Base-by-base conservation (phyloP, 495 filamentous ascomycete genomes). In the Aspergillus campestris region DNA sequence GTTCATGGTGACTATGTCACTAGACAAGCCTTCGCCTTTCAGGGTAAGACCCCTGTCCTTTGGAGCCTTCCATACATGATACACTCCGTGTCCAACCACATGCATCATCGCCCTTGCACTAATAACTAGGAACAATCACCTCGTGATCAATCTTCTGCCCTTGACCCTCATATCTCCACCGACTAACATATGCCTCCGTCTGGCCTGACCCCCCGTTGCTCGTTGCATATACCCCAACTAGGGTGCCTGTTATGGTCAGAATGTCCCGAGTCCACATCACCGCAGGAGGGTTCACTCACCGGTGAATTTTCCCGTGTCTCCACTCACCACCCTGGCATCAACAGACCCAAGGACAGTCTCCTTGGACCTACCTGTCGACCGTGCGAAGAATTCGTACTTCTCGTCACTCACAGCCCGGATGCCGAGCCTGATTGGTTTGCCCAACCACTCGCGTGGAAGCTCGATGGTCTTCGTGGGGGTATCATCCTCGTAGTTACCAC, bases 141-240 rank as follows among this genome's bases (percentile, higher is more conserved):
- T 42, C 48, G 33, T 41, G 18, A 32, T 51, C 52, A 32, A 55
- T 47, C 48, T 51, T 51, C 45, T 51, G 52, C 1, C 45, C 52
- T 8, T 39, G 42, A 33, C 48, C 48, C 8, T 51, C 35, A 40
- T 56, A 56, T 6, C 34, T 36, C 52, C 52, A 51, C 14, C 42
- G 32, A 36, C 48, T 51, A 15, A 49, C 38, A 31, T 51, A 56
- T 27, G 52, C 45, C 18, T 36, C 31, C 5, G 49, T 47, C 8
- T 14, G 27, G 7, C 45, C 43, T 1, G 18, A 13, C 5, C 39
- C 33, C 5, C 49, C 49, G 10, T 47, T 47, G 5, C 34, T 40
- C 30, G 38, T 48, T 14, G 52, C 48, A 44, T 56, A 56, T 0
- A 45, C 52, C 4, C 52, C 52, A 7, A 56, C 38, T 9, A 56